These are phyloP conservation scores for Miscanthus sacchariflorus DNA, from an alignment of 202 grass and related monocot genomes.

Conservation along the genomic window DNA sequence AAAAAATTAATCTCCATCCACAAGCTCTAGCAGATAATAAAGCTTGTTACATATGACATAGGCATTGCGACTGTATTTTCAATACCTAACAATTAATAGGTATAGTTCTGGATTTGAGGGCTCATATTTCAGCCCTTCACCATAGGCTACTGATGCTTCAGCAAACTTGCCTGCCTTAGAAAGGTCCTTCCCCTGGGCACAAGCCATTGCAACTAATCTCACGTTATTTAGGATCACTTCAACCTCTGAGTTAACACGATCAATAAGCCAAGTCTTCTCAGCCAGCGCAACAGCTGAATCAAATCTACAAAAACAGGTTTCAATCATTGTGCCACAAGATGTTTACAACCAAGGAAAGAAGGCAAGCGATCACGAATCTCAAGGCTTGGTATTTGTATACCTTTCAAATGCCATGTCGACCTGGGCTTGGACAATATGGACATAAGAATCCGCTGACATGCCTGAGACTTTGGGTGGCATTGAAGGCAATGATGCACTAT, in stretches of 20 bases:
- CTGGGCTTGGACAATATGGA: slow-evolving; percentile 75
- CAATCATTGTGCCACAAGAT: not conserved
- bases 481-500: slow-evolving; percentile 47
- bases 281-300: slow-evolving; percentile 63
- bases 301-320: slow-evolving; percentile 59
- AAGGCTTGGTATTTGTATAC: slow-evolving; percentile 41
- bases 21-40: too few relatives aligned
- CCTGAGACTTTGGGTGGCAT: slow-evolving; percentile 63
- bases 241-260: slow-evolving; percentile 64
- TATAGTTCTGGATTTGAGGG: slow-evolving; percentile 74
- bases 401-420: slow-evolving; percentile 91
- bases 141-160: slow-evolving; percentile 76
- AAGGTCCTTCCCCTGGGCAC: slow-evolving; percentile 76
- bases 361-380: not conserved
- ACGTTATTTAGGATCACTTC: slow-evolving; percentile 58
- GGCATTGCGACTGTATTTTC: too few relatives aligned
- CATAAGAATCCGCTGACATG: slow-evolving; percentile 69
- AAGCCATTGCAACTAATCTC: slow-evolving; percentile 67
- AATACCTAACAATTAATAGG: not conserved
- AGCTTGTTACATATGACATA: too few relatives aligned
- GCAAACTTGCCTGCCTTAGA: slow-evolving; percentile 73
- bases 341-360: not conserved
- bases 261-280: slow-evolving; percentile 61
- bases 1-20: too few relatives aligned
- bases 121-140: slow-evolving; percentile 80